Base-by-base conservation (phyloP, 768 basidiomycete species). In the Lentinula detonsa region DNA sequence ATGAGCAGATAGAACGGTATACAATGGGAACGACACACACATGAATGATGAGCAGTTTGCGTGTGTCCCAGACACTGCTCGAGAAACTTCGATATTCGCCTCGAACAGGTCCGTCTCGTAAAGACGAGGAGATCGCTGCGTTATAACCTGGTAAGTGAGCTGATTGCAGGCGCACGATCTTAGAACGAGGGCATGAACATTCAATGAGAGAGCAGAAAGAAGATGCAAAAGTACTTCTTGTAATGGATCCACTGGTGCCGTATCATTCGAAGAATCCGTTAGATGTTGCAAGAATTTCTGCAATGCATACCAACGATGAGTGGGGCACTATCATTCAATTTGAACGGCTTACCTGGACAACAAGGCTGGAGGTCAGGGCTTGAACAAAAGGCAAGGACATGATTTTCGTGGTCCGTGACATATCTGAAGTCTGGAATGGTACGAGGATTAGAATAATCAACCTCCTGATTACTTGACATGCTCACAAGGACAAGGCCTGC, bases 351-450 rank as follows among this genome's bases (percentile, higher is more conserved):
- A 89, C 87, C 62, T 82, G 81, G 62, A 85, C 81, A 5, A 86
- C 83, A 18, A 76, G 75, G 65, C 84, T 88, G 11, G 87, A 81
- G 0, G 87, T 80, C 10, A 89, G 65, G 11, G 80, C 75, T 71
- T 90, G 88, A n/a, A 90, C 79, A 13, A 91, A 65, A 0, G 89
- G 88, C 2, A 87, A 85, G 5, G 88, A 89, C 82, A 91, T 88
- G 69, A 91, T 85, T 70, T 87, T 90, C 10, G 85, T 80, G 0
- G 90, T 91, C 18, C 86, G 80, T 34, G 89, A 88, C 62, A 91
- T 78, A 68, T 91, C 90, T 35, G 68, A 69, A 0, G 86, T 77
- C 85, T 89, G 63, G 11, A 65, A 33, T 13, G 16, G 45, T 13
- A 11, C 31, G 5, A 43, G 2, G 7, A 39, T n/a, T 34, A 48